Base-by-base conservation (phyloP, 202 grass and related monocot species). In the Digitaria exilis region DNA sequence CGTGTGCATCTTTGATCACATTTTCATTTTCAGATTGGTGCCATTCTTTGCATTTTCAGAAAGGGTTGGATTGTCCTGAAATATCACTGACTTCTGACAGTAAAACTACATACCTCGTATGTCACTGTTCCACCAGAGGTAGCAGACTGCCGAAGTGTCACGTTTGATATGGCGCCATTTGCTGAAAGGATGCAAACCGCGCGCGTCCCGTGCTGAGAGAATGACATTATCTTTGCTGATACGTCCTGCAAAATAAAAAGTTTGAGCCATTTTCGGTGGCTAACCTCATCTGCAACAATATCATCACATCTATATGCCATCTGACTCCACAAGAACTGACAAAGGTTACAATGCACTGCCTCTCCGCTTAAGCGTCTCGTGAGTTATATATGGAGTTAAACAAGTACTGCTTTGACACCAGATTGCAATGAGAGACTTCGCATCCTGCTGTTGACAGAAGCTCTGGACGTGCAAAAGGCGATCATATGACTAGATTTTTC, bases 111-210 rank as follows among this genome's bases (percentile, higher is more conserved):
- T 60, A 96, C 97, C 93, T 99, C 97, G 8, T 99, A 96, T 78
- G 93, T 99, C 71, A 94, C 97, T 25, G 97, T 99, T 84, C 97
- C 97, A 80, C 97, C 97, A 43, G 93, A 99, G 82, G 91, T 94
- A 82, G 93, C 91, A 22, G 93, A 65, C 87, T 96, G 97, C 65
- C 86, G 79, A 83, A 99, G 91, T 8, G 93, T 99, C 52, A 99
- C 97, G 80, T 99, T 99, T 84, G 97, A 99, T 80, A 99, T 96
- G 51, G 93, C 82, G 31, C 97, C 97, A 82, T 99, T 99, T 75
- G 97, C 97, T 55, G 97, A 96, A 71, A 99, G 97, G 80, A 99
- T 76, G 57, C 97, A 99, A 28, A 96, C 51, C 59, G 93, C 90
- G 35, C 88, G 89, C 16, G 58, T 67, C 61, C 97, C 93, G 41